Conservation (phyloP, 2,329 filamentous ascomycete species). For the Trichoderma lentiforme region DNA sequence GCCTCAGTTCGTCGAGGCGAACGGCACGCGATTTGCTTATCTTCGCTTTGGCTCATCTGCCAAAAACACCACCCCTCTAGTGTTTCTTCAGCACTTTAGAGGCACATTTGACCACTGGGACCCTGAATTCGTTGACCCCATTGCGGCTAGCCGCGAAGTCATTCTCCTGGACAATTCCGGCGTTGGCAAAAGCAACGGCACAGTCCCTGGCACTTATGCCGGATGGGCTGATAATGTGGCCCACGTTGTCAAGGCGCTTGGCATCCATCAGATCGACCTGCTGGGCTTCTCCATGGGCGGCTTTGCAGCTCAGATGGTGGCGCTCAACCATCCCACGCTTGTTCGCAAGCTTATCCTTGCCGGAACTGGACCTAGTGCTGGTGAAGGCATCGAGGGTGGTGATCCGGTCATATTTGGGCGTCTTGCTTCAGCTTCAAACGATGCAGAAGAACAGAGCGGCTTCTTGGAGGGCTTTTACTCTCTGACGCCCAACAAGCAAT, state of each 20-base stretch:
- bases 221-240: not conserved
- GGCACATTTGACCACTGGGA: slow-evolving; percentile 9
- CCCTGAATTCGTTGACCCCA: not conserved
- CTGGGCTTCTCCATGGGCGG: slow-evolving; percentile 11
- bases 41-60: not conserved
- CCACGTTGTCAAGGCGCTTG: not conserved
- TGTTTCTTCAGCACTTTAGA: not conserved
- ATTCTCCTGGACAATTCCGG: not conserved
- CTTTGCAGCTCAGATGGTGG: slow-evolving; percentile 1
- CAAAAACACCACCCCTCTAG: not conserved
- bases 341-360: slow-evolving; percentile 4
- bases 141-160: not conserved
- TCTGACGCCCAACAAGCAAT: not conserved
- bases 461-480: slow-evolving; percentile 7
- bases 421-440: not conserved
- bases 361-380: slow-evolving; percentile 4
- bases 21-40: slow-evolving; percentile 5
- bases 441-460: not conserved
- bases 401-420: not conserved
- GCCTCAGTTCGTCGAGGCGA: slow-evolving; percentile 7
- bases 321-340: not conserved
- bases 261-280: not conserved
- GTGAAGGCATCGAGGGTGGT: slow-evolving; percentile 1
- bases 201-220: not conserved
- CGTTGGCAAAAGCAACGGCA: not conserved